phyloP scores from a whole-genome alignment of 116 monocot species.

The Posidonia oceanica region DNA sequence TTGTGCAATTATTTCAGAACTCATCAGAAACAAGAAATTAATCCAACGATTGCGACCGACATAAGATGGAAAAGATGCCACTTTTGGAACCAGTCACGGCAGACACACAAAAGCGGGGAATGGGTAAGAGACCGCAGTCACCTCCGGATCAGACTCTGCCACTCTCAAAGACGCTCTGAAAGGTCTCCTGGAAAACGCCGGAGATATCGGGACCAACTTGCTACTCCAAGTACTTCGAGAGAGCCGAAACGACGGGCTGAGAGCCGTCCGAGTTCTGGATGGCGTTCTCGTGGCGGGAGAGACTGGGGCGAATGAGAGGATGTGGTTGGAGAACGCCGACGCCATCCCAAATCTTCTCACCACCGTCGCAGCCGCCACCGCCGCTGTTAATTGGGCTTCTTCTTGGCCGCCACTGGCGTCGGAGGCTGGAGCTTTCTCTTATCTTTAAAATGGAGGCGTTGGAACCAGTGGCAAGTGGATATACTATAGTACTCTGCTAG shows the following conservation, averaged over 20 bases:
- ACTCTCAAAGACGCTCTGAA: slow-evolving; percentile 17
- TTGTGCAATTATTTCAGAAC: too few species aligned
- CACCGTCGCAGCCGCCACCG: too few species aligned
- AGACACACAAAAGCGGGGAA: not conserved
- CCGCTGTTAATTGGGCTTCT: not conserved
- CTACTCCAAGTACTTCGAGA: not conserved
- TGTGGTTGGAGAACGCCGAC: slow-evolving; percentile 12
- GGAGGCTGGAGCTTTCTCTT: not conserved
- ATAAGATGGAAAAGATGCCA: not conserved
- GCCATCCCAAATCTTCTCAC: slow-evolving; percentile 9
- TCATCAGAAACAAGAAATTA: too few species aligned
- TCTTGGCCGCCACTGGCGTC: not conserved
- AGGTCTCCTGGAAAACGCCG: not conserved
- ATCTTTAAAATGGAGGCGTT: not conserved
- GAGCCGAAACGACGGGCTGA: slow-evolving; percentile 7
- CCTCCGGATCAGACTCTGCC: slow-evolving; percentile 24
- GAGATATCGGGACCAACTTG: not conserved
- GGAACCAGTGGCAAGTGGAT: too few species aligned
- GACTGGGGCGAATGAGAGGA: slow-evolving; percentile 13
- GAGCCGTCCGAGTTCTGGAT: slow-evolving; percentile 4
- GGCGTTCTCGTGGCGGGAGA: not conserved
- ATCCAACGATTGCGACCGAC: too few species aligned
- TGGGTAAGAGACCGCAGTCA: not conserved
- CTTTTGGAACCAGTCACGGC: not conserved
- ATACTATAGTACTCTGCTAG: too few species aligned